phyloP scores from a whole-genome alignment of 306 rosid genomes.

The Styphnolobium japonicum region DNA sequence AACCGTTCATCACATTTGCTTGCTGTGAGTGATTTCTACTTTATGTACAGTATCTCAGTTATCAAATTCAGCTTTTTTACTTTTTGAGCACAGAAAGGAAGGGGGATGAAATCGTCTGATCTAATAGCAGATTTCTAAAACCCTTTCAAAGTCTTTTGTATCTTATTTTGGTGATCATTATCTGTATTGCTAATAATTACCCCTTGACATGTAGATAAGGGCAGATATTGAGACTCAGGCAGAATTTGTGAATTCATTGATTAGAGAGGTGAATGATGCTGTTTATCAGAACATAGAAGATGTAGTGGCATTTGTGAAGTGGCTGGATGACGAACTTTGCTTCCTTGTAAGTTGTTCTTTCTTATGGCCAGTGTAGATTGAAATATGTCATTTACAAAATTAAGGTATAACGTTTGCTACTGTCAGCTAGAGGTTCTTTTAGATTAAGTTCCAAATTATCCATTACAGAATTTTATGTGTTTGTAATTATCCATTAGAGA shows the following conservation, averaged over 20 bases:
- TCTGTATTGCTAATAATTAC: neutral
- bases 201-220: slow-evolving; percentile 63
- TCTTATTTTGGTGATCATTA: neutral
- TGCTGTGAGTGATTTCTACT: slow-evolving; percentile 63
- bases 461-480: neutral
- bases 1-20: slow-evolving; percentile 95
- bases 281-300: slow-evolving; percentile 83
- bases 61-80: neutral
- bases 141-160: neutral
- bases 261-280: slow-evolving; percentile 87
- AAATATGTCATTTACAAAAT: neutral
- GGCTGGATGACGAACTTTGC: slow-evolving; percentile 98
- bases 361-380: neutral
- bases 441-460: neutral
- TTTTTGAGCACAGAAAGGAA: neutral
- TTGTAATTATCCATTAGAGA: neutral
- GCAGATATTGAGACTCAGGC: slow-evolving; percentile 98
- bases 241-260: slow-evolving; percentile 90
- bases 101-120: neutral
- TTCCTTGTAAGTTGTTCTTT: slow-evolving; percentile 71
- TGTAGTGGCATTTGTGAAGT: slow-evolving; percentile 92
- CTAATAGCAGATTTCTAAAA: neutral
- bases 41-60: neutral
- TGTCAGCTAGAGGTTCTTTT: neutral
- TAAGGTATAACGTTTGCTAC: neutral